Evolutionary conservation across 495 filamentous ascomycete genomes (phyloP), one percentile per base, ranked within the genome.

Genomic region (Symbiotaphrina buchneri): DNA sequence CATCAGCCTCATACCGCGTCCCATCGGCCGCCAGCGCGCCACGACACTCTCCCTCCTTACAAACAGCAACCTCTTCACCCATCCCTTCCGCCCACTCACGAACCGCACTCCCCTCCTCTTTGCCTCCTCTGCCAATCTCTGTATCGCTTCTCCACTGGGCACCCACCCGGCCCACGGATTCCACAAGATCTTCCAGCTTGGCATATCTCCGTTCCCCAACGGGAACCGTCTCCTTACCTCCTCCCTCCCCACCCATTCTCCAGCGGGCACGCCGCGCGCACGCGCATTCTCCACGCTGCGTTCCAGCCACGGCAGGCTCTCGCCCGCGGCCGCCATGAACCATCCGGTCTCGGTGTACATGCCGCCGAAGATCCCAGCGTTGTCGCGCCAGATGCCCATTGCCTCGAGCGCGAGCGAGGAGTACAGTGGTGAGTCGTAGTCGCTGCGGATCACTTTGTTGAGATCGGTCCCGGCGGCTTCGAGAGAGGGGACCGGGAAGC

Each of bases 151-250:
- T 14, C 45, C 47, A 1, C 53, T 51, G 41, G 55, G 52, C 3
- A 37, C 47, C 52, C 53, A 56, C n/a, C 53, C 53, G 19, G 51
- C 53, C 1, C 41, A 40, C 5, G 47, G 47, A 33, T 57, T 57
- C 13, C 41, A 55, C 22, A 52, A 56, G 11, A 30, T 32, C 23
- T 30, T 24, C 32, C 27, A 18, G 28, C 27, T 10, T 27, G 41
- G 10, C 31, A 24, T 13, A 37, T 7, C 8, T 25, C 22, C 13
- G 22, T 25, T 13, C 22, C 8, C 22, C 8, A 7, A 13, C 7
- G 22, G 7, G 13, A 11, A 7, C 22, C 22, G 22, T 25, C 22
- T 11, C 22, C 7, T 25, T 25, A 7, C 22, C 8, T 25, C 13
- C 22, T 25, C 8, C 7, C 22, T 25, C 13, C 22, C n/a, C n/a